Evolutionary conservation across 805 yeast species (phyloP).

Genomic region (Barnettozyma vustinii): DNA sequence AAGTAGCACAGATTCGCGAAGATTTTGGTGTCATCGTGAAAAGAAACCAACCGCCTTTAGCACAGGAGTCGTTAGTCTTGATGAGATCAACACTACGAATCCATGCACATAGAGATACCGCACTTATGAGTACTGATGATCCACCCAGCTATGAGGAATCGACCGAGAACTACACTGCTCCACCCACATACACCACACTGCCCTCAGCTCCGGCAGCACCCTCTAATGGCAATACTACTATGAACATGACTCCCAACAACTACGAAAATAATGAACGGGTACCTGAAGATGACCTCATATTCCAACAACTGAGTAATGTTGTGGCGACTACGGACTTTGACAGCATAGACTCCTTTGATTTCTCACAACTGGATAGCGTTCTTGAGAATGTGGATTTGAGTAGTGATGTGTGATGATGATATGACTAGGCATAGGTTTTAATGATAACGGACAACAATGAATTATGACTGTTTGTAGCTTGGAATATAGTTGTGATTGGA

Average conservation of each 20-base stretch:
- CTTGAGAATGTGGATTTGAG: slow-evolving; percentile 10
- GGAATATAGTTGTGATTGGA: too few relatives aligned
- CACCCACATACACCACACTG: not conserved
- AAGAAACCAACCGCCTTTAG: not conserved
- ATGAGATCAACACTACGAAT: not conserved
- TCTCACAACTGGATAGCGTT: slow-evolving; percentile 8
- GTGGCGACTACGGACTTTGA: slow-evolving; percentile 14
- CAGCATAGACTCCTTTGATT: slow-evolving; percentile 17
- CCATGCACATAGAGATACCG: not conserved
- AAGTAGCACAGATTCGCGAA: not conserved
- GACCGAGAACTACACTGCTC: not conserved
- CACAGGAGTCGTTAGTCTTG: not conserved
- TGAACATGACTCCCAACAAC: not conserved
- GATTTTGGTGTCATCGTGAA: not conserved
- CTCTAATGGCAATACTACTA: not conserved
- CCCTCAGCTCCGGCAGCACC: not conserved
- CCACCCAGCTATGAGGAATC: slow-evolving; percentile 14
- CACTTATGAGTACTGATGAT: not conserved
- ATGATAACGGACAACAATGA: not conserved
- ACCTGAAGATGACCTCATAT: slow-evolving; percentile 6
- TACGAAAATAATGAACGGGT: not conserved
- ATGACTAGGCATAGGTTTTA: not conserved
- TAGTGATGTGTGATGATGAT: not conserved
- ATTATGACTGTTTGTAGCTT: not conserved
- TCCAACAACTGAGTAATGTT: slow-evolving; percentile 9